Evolutionary conservation across 2,329 filamentous ascomycete genomes (phyloP).

Genomic region (Calcarisporium arbuscula): DNA sequence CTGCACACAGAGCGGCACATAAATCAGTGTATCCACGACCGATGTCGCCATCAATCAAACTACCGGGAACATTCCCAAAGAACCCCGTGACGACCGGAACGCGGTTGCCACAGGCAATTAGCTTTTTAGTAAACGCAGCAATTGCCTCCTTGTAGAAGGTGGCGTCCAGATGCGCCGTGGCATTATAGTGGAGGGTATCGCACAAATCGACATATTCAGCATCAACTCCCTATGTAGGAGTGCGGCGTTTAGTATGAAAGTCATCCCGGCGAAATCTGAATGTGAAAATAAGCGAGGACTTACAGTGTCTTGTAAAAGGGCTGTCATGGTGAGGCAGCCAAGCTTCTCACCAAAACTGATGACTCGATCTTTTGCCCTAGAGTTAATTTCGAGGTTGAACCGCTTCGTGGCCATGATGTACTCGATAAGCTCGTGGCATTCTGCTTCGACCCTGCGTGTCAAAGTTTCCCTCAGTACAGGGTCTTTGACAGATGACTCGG

Average conservation of each 20-base stretch:
- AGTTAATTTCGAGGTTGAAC: slow-evolving; percentile 69
- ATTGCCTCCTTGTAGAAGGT: slow-evolving; percentile 64
- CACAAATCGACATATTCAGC: slow-evolving; percentile 88
- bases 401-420: slow-evolving; percentile 59
- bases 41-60: slow-evolving; percentile 79
- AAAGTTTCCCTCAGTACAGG: slow-evolving; percentile 52
- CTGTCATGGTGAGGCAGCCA: slow-evolving; percentile 86
- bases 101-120: slow-evolving; percentile 57
- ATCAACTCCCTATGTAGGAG: slow-evolving; percentile 54
- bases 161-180: slow-evolving; percentile 51
- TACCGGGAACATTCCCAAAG: slow-evolving; percentile 89
- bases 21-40: slow-evolving; percentile 95
- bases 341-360: slow-evolving; percentile 95
- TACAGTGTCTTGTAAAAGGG: slow-evolving; percentile 69
- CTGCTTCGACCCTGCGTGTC: slow-evolving; percentile 60
- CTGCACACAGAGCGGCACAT: slow-evolving; percentile 85
- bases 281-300: slow-evolving; percentile 9
- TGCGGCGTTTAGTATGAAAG: slow-evolving; percentile 19
- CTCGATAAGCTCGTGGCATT: slow-evolving; percentile 76
- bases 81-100: slow-evolving; percentile 85
- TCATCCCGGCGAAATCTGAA: background rate
- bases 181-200: slow-evolving; percentile 67
- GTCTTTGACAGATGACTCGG: slow-evolving; percentile 54
- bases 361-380: slow-evolving; percentile 76
- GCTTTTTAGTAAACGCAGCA: slow-evolving; percentile 53